Base-by-base conservation (phyloP, 257 asterid genomes). In the Nicotiana sylvestris region DNA sequence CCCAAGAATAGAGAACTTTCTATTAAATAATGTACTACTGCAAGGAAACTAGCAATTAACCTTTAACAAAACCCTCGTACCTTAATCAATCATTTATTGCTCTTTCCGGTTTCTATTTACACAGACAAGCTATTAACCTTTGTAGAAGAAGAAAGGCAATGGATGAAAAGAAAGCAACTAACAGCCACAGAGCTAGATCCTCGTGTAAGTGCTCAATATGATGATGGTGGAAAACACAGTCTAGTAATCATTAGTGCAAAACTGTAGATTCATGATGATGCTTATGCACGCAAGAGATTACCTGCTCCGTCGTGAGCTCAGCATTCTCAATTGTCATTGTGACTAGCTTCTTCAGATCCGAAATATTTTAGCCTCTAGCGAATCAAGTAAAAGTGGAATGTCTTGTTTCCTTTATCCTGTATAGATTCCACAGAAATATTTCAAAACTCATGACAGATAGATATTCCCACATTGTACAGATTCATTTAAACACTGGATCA, bases 221-320 rank as follows among this genome's bases (percentile, higher is more conserved):
- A 9, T 51, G 43, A 46, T 2, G n/a, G 51, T 53, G 25, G 21
- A 66, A 25, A 80, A 46, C 60, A 83, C 49, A 60, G 18, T 15
- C 46, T 5, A 17, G 33, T 15, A 17, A 39, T 15, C 55, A 66
- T 30, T 61, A 56, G 53, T 66, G 9, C 76, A n/a, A 9, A 79
- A 27, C 67, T 32, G 25, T 83, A 37, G 1, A 84, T 46, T 69
- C 32, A 37, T 57, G 67, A 0, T 0, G 25, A 80, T 66, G 10
- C 35, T 33, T 51, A 62, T 21, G 29, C 33, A 61, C 2, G 53
- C 0, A 13, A 46, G 82, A 66, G 29, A 76, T 6, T 84, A 90
- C 96, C 93, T 90, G 88, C 56, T 92, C 89, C 68, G 92, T 88
- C 49, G 96, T 84, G 85, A 92, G 89, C 84, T 92, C 94, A 46